Evolutionary conservation across 306 rosid genomes (phyloP).

Genomic region (Fragaria ananassa): DNA sequence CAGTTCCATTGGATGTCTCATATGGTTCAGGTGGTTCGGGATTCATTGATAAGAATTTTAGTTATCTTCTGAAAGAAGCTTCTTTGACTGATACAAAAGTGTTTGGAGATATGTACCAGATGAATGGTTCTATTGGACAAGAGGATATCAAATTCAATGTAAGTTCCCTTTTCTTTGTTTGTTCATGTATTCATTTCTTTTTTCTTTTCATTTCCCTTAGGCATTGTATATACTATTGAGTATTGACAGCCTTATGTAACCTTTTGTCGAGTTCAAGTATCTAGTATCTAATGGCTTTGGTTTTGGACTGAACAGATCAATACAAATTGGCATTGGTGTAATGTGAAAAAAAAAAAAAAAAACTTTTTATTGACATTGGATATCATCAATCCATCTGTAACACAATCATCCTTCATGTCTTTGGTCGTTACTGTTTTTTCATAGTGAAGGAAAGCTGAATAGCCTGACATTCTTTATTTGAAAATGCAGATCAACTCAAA

Average conservation of each 20-base stretch:
- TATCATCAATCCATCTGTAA: neutral
- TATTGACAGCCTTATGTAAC: neutral
- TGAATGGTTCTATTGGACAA: conserved; percentile 32
- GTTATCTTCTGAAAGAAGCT: conserved; percentile 43
- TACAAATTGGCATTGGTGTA: neutral
- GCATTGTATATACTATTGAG: neutral
- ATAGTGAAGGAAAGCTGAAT: neutral
- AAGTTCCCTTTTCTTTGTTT: conserved; percentile 21
- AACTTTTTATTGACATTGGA: neutral
- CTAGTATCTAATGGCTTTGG: neutral
- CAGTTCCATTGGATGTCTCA: conserved; percentile 33
- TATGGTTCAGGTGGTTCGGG: conserved; percentile 38
- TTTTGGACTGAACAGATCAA: neutral
- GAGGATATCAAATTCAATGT: conserved; percentile 43
- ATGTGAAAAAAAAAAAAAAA: neutral
- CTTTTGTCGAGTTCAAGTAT: neutral
- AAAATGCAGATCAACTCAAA: conserved; percentile 43
- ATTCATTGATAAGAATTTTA: conserved; percentile 40
- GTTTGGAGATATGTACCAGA: conserved; percentile 38
- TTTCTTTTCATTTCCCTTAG: neutral
- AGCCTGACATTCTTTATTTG: conserved; percentile 4
- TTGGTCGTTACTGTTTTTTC: neutral
- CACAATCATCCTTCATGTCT: neutral
- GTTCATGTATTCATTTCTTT: neutral
- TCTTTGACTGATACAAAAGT: conserved; percentile 35